These are phyloP conservation scores for Euphorbia celastroides DNA, from an alignment of 441 rosid species.

Conservation along the genomic window DNA sequence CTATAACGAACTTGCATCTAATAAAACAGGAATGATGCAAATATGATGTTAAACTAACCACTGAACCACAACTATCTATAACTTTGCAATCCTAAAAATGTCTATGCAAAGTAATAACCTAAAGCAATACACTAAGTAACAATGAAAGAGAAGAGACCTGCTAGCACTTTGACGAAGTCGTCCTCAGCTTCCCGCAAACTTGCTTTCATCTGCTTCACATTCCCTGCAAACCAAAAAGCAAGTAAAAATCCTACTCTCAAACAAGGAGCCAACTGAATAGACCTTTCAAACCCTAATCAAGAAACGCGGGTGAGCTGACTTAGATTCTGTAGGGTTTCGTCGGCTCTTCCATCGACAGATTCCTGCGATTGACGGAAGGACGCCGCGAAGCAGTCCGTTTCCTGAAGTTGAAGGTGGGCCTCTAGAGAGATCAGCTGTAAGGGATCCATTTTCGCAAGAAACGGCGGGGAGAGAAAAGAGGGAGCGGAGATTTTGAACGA, in stretches of 20 bases:
- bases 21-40: neutral
- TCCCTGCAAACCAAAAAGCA: slow-evolving; percentile 31
- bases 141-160: slow-evolving; percentile 36
- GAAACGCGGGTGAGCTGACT: slow-evolving; percentile 29
- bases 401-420: slow-evolving; percentile 32
- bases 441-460: slow-evolving; percentile 53
- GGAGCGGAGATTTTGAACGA: neutral
- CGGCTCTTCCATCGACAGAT: slow-evolving; percentile 38
- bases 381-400: slow-evolving; percentile 42
- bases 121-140: neutral
- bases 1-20: neutral
- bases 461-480: slow-evolving; percentile 10
- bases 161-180: slow-evolving; percentile 63
- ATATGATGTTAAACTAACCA: neutral
- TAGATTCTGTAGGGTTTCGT: slow-evolving; percentile 42
- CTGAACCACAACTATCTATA: neutral
- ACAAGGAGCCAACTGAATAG: neutral
- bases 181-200: slow-evolving; percentile 71
- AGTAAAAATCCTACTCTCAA: neutral
- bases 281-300: slow-evolving; percentile 8
- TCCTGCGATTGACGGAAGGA: slow-evolving; percentile 42
- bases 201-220: slow-evolving; percentile 43
- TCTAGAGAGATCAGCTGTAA: slow-evolving; percentile 41
- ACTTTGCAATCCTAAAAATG: neutral
- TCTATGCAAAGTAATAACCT: neutral